Evolutionary conservation across 1,284 basidiomycete species (phyloP), one percentile per base, ranked within the genome.

Genomic region (Leccinum pachyderme): DNA sequence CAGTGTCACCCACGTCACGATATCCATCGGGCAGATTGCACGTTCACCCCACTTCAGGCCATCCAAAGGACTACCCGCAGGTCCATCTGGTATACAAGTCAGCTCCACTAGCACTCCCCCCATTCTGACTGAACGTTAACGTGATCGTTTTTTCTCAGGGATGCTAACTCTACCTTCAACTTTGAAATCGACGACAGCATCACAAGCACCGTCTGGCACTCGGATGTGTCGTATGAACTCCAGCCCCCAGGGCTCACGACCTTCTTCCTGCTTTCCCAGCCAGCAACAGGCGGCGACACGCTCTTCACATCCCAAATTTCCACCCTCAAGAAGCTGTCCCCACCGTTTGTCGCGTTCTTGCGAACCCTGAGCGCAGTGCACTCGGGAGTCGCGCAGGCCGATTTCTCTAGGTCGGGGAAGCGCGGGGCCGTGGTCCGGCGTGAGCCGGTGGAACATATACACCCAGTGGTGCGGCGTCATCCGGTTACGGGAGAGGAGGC

Each of bases 221-320:
- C 84, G 5, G 90, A 93, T 61, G 82, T 84, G 43, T 91, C 89
- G 1, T 94, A 93, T 72, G 93, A 95, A 71, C 77, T 83, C 41
- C 92, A 95, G 72, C 93, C 93, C 5, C 91, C 91, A 0, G 91
- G 90, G 9, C 73, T 93, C 43, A 95, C 93, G 1, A 87, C 87
- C 2, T 86, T 95, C 69, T 93, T 92, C 81, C 79, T 95, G 5
- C 83, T 92, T 63, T 77, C 89, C 6, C 81, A 84, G 55, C 87
- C 91, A 4, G 73, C 76, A 6, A 83, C 82, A 0, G 91, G 92
- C 29, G 91, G 91, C 3, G 92, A 94, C 70, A 94, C 92, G 1
- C 74, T 89, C 52, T 93, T 90, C 75, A 82, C 83, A 3, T 87
- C 83, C 29, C 85, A 89, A 63, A 82, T 88, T 15, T 81, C 83